Percentiles rank a stretch among this genome's conserved stretches.
Conservation (phyloP, 2,329 filamentous ascomycete species). For the Trichoderma arundinaceum region DNA sequence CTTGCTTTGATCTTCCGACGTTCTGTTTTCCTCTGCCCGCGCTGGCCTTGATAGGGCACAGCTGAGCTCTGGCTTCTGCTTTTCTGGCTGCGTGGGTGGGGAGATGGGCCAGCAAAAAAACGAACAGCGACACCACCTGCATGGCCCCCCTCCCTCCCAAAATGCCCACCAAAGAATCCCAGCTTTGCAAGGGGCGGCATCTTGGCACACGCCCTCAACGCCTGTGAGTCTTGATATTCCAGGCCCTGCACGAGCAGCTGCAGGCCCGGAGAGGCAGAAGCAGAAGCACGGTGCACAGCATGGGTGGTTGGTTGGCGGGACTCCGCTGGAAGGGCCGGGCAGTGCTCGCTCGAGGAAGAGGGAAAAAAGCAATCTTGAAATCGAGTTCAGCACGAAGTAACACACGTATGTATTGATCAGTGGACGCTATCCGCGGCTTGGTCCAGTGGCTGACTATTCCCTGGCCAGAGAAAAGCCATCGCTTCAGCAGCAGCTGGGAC, state of each 20-base stretch:
- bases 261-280: no score
- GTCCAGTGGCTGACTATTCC: neutral
- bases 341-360: neutral
- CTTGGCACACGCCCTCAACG: constrained; percentile 24
- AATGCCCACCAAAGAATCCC: constrained; percentile 1
- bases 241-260: constrained; percentile 4
- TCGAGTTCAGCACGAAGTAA: no score
- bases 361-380: neutral
- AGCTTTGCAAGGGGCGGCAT: constrained; percentile 18
- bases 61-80: neutral
- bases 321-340: constrained; percentile 13
- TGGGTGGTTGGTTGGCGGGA: constrained; percentile 4
- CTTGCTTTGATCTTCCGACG: neutral
- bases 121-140: neutral
- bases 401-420: no score
- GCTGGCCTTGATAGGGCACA: constrained; percentile 16
- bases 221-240: constrained; percentile 7
- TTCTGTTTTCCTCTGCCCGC: neutral
- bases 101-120: constrained; percentile 11
- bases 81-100: neutral
- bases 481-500: constrained; percentile 7
- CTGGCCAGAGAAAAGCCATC: no score
- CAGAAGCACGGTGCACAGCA: neutral
- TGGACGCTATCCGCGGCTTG: neutral
- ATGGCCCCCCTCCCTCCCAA: constrained; percentile 1